These are phyloP conservation scores for Chamaecrista fasciculata DNA, from an alignment of 306 rosid genomes.

Conservation along the genomic window DNA sequence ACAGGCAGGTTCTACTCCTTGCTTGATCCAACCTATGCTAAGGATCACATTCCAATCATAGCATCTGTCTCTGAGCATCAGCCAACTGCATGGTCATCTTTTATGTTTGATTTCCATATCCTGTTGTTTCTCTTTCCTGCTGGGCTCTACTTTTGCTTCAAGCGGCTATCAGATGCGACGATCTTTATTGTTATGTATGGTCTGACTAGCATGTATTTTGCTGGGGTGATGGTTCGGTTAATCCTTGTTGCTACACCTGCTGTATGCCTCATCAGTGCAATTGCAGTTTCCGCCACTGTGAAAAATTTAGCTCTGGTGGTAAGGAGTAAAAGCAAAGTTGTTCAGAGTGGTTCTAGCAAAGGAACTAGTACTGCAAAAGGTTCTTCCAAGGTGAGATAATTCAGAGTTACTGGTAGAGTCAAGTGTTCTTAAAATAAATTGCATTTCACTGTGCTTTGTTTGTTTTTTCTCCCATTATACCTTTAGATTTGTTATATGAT, in stretches of 20 bases:
- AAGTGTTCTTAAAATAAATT: slow-evolving; percentile 6
- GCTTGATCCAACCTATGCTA: slow-evolving; percentile 97
- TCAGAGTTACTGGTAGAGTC: not conserved
- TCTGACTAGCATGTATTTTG: slow-evolving; percentile 99
- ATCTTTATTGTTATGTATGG: slow-evolving; percentile 97
- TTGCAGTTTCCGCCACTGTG: slow-evolving; percentile 91
- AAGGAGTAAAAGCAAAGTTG: slow-evolving; percentile 62
- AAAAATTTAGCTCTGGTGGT: slow-evolving; percentile 78
- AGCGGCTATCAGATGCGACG: slow-evolving; percentile 95
- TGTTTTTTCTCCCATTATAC: not conserved
- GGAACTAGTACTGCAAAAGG: slow-evolving; percentile 60
- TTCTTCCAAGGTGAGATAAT: slow-evolving; percentile 77
- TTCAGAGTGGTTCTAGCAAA: slow-evolving; percentile 72
- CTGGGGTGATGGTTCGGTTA: slow-evolving; percentile 98
- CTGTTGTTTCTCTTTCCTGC: slow-evolving; percentile 95
- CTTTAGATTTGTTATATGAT: not conserved
- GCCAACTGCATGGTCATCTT: slow-evolving; percentile 99
- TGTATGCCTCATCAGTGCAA: slow-evolving; percentile 94
- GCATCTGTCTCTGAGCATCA: slow-evolving; percentile 99
- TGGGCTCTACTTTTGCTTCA: slow-evolving; percentile 98
- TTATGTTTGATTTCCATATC: slow-evolving; percentile 98
- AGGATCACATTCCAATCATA: slow-evolving; percentile 95
- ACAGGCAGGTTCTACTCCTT: slow-evolving; percentile 95
- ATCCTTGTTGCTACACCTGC: slow-evolving; percentile 99
- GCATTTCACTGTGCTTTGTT: not conserved